phyloP scores from a whole-genome alignment of 2,329 filamentous ascomycete genomes.

The Thelonectria rubi region DNA sequence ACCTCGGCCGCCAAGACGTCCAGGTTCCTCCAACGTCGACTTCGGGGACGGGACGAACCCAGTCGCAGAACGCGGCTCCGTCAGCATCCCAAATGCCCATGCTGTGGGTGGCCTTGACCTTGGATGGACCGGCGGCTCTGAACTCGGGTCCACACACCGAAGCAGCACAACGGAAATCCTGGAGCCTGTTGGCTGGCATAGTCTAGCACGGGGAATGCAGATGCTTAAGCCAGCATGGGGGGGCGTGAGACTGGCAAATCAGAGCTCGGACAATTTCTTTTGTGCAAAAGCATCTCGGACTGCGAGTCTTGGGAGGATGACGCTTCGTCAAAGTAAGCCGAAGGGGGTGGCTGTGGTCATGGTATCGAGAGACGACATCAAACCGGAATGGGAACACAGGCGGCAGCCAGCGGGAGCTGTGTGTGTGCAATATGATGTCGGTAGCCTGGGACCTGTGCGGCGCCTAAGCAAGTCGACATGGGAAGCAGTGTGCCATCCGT shows the following conservation, averaged over 20 bases:
- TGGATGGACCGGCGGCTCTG: conserved; percentile 15
- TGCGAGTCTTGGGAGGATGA: too few relatives aligned
- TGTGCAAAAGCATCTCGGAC: not conserved
- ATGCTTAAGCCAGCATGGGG: not conserved
- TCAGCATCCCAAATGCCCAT: conserved; percentile 33
- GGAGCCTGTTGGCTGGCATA: not conserved
- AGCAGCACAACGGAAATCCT: conserved; percentile 5
- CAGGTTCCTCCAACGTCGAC: not conserved
- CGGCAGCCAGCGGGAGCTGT: not conserved
- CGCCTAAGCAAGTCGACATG: not conserved
- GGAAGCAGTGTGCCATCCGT: conserved; percentile 21
- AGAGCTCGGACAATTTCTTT: not conserved
- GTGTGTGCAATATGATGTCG: not conserved
- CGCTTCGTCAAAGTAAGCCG: not conserved
- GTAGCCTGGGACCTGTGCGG: not conserved
- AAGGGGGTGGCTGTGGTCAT: conserved; percentile 12
- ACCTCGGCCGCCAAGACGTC: conserved; percentile 11
- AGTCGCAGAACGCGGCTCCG: conserved; percentile 22
- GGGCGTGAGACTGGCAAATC: conserved; percentile 1
- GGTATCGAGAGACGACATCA: conserved; percentile 17
- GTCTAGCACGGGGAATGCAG: not conserved
- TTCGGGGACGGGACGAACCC: conserved; percentile 17
- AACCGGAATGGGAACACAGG: conserved; percentile 19
- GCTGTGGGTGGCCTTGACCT: conserved; percentile 23
- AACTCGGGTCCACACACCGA: conserved; percentile 22